Percentiles rank a stretch among this genome's conserved stretches.
Conservation (phyloP, 2,329 filamentous ascomycete genomes). For the Ambrosiella beaveri region DNA sequence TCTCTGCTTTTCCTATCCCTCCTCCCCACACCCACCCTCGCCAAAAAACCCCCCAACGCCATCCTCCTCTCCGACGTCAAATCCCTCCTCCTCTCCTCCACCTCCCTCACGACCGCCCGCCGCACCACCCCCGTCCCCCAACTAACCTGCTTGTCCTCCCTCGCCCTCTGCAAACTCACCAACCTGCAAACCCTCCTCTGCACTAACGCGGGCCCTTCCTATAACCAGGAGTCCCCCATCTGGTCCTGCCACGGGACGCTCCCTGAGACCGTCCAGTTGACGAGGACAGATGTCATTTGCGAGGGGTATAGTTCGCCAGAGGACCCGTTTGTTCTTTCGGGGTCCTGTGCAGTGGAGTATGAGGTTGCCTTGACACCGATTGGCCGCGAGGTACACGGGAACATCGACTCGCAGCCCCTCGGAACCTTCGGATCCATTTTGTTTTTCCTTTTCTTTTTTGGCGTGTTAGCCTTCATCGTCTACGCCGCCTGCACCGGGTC, state of each 20-base stretch:
- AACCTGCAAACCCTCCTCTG: slow-evolving; percentile 57
- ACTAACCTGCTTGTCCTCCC: slow-evolving; percentile 56
- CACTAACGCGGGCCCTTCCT: slow-evolving; percentile 67
- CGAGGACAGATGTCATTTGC: slow-evolving; percentile 76
- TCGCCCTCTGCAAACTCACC: slow-evolving; percentile 49
- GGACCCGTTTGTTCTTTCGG: slow-evolving; percentile 75
- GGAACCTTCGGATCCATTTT: slow-evolving; percentile 23
- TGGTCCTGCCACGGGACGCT: slow-evolving; percentile 65
- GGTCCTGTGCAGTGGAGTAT: slow-evolving; percentile 88
- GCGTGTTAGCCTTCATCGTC: slow-evolving; percentile 42
- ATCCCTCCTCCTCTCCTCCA: slow-evolving; percentile 56
- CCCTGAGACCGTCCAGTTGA: slow-evolving; percentile 50
- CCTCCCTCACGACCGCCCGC: slow-evolving; percentile 52
- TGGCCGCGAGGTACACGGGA: slow-evolving; percentile 55
- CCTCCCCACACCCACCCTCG: not conserved
- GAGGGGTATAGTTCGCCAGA: slow-evolving; percentile 66
- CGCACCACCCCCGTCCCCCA: slow-evolving; percentile 63
- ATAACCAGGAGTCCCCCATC: slow-evolving; percentile 64
- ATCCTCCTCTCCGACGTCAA: slow-evolving; percentile 48
- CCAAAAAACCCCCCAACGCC: slow-evolving; percentile 22
- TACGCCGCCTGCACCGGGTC: slow-evolving; percentile 30
- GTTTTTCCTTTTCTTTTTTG: slow-evolving; percentile 46
- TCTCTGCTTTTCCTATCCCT: not conserved
- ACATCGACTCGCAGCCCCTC: slow-evolving; percentile 22
- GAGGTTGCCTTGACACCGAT: slow-evolving; percentile 57